phyloP scores from a whole-genome alignment of 257 asterid genomes.

The Rhazya stricta region DNA sequence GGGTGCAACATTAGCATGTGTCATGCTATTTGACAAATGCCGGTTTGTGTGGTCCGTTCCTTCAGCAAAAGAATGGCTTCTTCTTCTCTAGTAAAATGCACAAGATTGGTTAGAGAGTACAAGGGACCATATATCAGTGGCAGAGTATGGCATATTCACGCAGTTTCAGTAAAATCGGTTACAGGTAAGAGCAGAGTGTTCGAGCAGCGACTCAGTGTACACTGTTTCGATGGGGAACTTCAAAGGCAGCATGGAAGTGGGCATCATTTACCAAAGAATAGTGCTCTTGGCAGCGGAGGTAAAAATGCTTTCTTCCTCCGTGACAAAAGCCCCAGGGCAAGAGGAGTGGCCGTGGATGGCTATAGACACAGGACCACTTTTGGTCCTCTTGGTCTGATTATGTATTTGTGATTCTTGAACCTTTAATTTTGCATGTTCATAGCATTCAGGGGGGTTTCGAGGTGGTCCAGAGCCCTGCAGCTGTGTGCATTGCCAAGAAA shows the following conservation, averaged over 20 bases:
- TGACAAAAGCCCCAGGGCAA: background rate
- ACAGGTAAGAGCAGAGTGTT: background rate
- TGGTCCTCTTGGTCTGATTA: background rate
- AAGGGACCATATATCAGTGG: background rate
- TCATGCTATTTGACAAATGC: too few species aligned
- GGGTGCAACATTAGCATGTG: too few species aligned
- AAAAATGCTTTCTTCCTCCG: background rate
- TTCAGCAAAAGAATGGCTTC: background rate
- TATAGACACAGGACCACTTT: background rate
- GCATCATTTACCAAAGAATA: background rate
- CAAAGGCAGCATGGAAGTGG: background rate
- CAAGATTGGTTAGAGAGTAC: too few species aligned
- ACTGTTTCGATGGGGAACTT: background rate
- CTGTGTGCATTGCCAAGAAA: background rate
- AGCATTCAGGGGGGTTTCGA: background rate
- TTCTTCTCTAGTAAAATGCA: background rate
- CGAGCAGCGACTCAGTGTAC: background rate
- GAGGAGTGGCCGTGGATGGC: too few species aligned
- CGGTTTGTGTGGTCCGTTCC: too few species aligned
- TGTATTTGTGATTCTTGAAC: background rate
- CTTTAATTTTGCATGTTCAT: background rate
- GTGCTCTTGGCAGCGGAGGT: background rate
- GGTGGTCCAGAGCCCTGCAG: background rate
- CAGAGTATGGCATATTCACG: background rate
- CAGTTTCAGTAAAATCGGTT: background rate